Percentiles rank a stretch among this genome's conserved stretches.
phyloP scores from a whole-genome alignment of 2,329 filamentous ascomycete species.

The Aspergillus sojae region DNA sequence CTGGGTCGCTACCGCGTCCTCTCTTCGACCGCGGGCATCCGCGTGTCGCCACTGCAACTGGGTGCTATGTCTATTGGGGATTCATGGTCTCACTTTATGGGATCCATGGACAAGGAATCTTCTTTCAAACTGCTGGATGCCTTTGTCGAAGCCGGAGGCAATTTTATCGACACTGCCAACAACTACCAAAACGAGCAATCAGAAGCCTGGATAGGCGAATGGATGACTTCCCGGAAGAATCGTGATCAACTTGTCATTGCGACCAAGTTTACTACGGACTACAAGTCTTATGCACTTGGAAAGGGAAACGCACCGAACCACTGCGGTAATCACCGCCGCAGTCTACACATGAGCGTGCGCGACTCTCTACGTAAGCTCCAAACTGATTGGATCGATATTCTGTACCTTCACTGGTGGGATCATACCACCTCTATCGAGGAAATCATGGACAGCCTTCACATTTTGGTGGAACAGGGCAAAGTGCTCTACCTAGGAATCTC shows the following conservation, averaged over 20 bases:
- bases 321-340: slow-evolving; percentile 48
- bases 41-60: slow-evolving; percentile 65
- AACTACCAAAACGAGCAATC: slow-evolving; percentile 68
- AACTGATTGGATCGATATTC: slow-evolving; percentile 58
- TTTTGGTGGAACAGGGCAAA: slow-evolving; percentile 43
- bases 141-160: slow-evolving; percentile 67
- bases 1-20: slow-evolving; percentile 68
- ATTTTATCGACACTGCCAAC: slow-evolving; percentile 74
- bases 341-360: slow-evolving; percentile 46
- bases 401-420: slow-evolving; percentile 61
- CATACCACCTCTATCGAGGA: slow-evolving; percentile 41
- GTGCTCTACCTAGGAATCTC: slow-evolving; percentile 47
- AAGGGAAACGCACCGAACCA: slow-evolving; percentile 37
- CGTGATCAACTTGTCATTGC: slow-evolving; percentile 71
- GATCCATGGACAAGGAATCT: slow-evolving; percentile 64
- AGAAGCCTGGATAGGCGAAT: slow-evolving; percentile 70
- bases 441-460: slow-evolving; percentile 43
- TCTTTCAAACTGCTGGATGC: slow-evolving; percentile 68
- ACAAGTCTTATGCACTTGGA: slow-evolving; percentile 57
- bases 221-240: slow-evolving; percentile 66
- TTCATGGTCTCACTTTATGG: slow-evolving; percentile 57
- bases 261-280: slow-evolving; percentile 63
- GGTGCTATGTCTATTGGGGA: slow-evolving; percentile 44
- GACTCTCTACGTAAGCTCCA: slow-evolving; percentile 52
- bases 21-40: slow-evolving; percentile 65